Conservation (phyloP, 2,329 filamentous ascomycete genomes). For the Macrophomina tecta region DNA sequence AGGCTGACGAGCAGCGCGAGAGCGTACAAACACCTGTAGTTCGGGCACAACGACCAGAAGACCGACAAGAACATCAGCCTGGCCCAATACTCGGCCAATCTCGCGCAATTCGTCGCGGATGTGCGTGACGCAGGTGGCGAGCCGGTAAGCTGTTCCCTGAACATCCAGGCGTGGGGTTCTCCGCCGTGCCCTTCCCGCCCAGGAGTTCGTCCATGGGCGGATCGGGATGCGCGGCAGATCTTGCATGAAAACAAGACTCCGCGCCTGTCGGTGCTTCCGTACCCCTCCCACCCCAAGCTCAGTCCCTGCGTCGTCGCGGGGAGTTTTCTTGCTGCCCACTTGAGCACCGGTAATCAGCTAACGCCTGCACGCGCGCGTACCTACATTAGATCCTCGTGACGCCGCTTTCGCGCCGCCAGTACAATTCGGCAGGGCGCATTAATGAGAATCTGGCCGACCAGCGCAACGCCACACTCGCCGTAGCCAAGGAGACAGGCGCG, state of each 20-base stretch:
- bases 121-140: slow-evolving; percentile 40
- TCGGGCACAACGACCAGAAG: slow-evolving; percentile 70
- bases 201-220: neutral
- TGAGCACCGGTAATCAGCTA: neutral
- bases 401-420: slow-evolving; percentile 23
- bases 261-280: neutral
- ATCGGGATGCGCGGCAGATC: neutral
- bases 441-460: slow-evolving; percentile 21
- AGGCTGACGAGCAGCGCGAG: neutral
- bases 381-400: slow-evolving; percentile 25
- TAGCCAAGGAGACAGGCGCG: neutral
- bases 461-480: slow-evolving; percentile 19
- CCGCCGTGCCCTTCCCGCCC: neutral
- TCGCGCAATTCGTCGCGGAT: slow-evolving; percentile 51
- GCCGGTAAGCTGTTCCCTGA: slow-evolving; percentile 32
- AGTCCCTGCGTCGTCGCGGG: neutral
- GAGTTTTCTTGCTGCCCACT: neutral
- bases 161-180: neutral
- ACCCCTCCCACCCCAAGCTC: neutral
- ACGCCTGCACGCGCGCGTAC: neutral
- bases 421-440: neutral
- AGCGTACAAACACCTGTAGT: slow-evolving; percentile 44
- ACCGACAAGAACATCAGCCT: slow-evolving; percentile 53
- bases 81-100: slow-evolving; percentile 57
- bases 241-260: neutral